Evolutionary conservation across 2,329 filamentous ascomycete genomes (phyloP), one percentile per base, ranked within the genome.

Genomic region (Fusarium continuum): DNA sequence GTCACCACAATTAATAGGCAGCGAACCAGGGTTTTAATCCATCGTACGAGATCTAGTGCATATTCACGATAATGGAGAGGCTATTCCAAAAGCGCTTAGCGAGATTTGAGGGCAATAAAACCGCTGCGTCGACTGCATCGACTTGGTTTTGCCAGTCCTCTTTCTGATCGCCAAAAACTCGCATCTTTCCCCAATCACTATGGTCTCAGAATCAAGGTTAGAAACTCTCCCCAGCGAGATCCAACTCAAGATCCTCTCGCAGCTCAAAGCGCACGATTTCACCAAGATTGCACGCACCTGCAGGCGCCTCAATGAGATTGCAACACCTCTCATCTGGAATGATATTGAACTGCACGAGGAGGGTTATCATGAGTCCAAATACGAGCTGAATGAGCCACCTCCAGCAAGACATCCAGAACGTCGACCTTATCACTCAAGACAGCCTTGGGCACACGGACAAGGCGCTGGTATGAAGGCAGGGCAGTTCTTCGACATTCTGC

Each of bases 321-420:
- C 22, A 5, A 50, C 34, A 19, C 50, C 65, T 3, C 44, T 50
- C 4, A 16, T 69, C 8, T 69, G 66, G 66, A 32, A 29, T 19
- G 36, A 65, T 4, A 48, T 69, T 34, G 66, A 69, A 16, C 25
- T 63, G 7, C 66, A 69, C 3, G 5, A 36, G 3, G 6, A 14
- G 1, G 53, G 60, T 3, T 65, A 43, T 4, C 66, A 69, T 17
- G 56, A 52, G 10, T 38, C 38, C 11, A 31, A 5, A 0, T 7
- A n/a, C 9, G 34, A 67, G 20, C 4, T 55, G 0, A 49, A 49
- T 2, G 3, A 32, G 0, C 65, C 65, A 6, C 29, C 53, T 2
- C 63, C 65, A 5, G 22, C 47, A 0, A 49, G 41, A 5, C 4
- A 35, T 5, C 38, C 59, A 1, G 16, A 6, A 2, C 14, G 29